These are phyloP conservation scores for Botrytis squamosa DNA, from an alignment of 2,329 filamentous ascomycete species.

Conservation along the genomic window DNA sequence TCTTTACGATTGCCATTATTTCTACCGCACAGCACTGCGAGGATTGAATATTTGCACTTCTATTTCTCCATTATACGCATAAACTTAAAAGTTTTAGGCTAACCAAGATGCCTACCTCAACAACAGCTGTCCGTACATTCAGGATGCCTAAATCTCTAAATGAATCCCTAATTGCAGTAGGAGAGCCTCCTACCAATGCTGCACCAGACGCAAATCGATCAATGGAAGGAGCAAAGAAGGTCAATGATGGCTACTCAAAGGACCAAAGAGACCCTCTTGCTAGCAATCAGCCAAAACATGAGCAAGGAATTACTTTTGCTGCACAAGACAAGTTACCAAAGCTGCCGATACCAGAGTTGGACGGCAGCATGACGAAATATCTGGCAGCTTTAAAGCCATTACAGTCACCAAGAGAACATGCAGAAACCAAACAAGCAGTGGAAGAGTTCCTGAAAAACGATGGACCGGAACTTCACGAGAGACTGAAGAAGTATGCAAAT, in stretches of 20 bases:
- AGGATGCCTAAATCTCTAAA: slow-evolving; percentile 70
- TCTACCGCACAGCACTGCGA: slow-evolving; percentile 86
- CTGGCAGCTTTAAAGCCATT: slow-evolving; percentile 76
- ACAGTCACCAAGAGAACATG: slow-evolving; percentile 76
- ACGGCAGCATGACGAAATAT: slow-evolving; percentile 75
- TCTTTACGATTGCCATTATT: slow-evolving; percentile 87
- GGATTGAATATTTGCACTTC: slow-evolving; percentile 78
- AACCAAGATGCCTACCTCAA: slow-evolving; percentile 57
- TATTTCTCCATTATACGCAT: slow-evolving; percentile 74
- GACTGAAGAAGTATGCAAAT: slow-evolving; percentile 83
- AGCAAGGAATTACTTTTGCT: slow-evolving; percentile 78
- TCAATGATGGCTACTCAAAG: slow-evolving; percentile 47
- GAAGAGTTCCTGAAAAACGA: slow-evolving; percentile 79
- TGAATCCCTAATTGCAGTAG: slow-evolving; percentile 58
- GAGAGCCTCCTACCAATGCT: slow-evolving; percentile 24
- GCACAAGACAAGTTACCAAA: slow-evolving; percentile 86
- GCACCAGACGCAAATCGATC: slow-evolving; percentile 41
- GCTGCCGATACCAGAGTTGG: slow-evolving; percentile 87
- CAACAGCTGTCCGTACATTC: slow-evolving; percentile 68
- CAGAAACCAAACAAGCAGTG: slow-evolving; percentile 76
- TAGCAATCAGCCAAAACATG: slow-evolving; percentile 48
- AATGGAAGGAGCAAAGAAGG: slow-evolving; percentile 53
- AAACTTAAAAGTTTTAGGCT: slow-evolving; percentile 43
- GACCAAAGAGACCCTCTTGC: slow-evolving; percentile 49
- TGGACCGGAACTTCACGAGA: slow-evolving; percentile 82